Conservation (phyloP, 441 rosid species). For the Erodium texanum region DNA sequence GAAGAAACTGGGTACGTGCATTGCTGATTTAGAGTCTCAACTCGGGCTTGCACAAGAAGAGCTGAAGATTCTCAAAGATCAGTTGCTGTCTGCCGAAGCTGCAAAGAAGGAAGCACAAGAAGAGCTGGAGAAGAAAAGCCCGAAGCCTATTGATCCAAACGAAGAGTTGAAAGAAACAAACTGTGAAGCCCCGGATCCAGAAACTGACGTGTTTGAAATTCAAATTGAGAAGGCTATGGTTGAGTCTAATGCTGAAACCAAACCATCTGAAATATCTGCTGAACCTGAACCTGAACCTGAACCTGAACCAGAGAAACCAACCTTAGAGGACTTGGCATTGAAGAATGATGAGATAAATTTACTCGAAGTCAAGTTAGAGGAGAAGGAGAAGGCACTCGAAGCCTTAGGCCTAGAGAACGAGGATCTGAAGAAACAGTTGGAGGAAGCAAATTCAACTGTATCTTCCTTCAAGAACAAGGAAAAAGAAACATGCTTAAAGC, state of each 20-base stretch:
- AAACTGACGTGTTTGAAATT: too few relatives aligned
- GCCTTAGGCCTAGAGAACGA: slow-evolving; percentile 40
- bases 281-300: too few relatives aligned
- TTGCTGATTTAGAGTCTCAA: slow-evolving; percentile 80
- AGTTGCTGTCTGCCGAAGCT: slow-evolving; percentile 75
- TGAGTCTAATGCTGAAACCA: too few relatives aligned
- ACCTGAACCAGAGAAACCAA: slow-evolving; percentile 7
- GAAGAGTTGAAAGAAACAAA: slow-evolving; percentile 11
- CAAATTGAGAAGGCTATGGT: too few relatives aligned
- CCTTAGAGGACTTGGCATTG: slow-evolving; percentile 28
- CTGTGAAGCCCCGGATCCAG: neutral
- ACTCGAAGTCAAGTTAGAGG: slow-evolving; percentile 50
- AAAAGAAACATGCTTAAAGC: slow-evolving; percentile 37
- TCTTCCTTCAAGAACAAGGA: slow-evolving; percentile 38
- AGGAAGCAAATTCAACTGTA: slow-evolving; percentile 30
- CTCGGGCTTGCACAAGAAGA: slow-evolving; percentile 89
- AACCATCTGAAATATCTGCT: too few relatives aligned
- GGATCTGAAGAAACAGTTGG: slow-evolving; percentile 44
- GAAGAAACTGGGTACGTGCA: slow-evolving; percentile 79
- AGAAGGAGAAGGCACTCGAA: slow-evolving; percentile 49
- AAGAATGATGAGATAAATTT: slow-evolving; percentile 47
- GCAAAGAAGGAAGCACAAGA: slow-evolving; percentile 70
- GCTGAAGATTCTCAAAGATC: slow-evolving; percentile 67
- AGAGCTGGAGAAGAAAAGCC: slow-evolving; percentile 45
- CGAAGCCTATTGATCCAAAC: slow-evolving; percentile 15